These are phyloP conservation scores for Candida labiduridarum DNA, from an alignment of 1,139 yeast species.

Conservation along the genomic window DNA sequence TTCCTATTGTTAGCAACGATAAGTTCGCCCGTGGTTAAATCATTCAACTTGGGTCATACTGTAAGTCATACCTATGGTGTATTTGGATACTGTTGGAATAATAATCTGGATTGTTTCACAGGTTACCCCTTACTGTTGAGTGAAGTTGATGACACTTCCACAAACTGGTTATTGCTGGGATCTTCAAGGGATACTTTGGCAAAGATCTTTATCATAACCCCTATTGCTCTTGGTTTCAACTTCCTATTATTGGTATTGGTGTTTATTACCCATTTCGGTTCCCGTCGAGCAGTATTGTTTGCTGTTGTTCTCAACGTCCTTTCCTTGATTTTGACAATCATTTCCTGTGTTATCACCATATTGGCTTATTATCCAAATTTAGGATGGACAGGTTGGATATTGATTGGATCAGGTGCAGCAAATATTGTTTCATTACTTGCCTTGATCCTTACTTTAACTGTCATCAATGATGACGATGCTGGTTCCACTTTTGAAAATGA, in stretches of 20 bases:
- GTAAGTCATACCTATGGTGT: constrained; percentile 72
- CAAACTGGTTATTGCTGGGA: constrained; percentile 28
- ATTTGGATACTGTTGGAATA: constrained; percentile 69
- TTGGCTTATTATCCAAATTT: constrained; percentile 64
- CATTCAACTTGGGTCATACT: constrained; percentile 41
- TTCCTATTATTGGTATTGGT: constrained; percentile 45
- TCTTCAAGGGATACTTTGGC: constrained; percentile 66
- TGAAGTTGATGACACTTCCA: constrained; percentile 6
- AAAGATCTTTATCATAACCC: constrained; percentile 73
- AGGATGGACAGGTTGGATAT: constrained; percentile 70
- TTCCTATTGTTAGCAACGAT: constrained; percentile 55
- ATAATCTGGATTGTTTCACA: constrained; percentile 51
- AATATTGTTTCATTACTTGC: constrained; percentile 40
- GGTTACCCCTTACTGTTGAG: constrained; percentile 37
- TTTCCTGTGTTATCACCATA: constrained; percentile 56
- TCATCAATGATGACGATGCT: constrained; percentile 25
- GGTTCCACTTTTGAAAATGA: constrained; percentile 9
- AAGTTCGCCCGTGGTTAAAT: constrained; percentile 46
- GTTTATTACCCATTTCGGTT: constrained; percentile 29
- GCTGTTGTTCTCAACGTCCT: constrained; percentile 39
- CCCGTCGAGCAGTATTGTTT: constrained; percentile 21
- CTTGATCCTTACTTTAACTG: constrained; percentile 26
- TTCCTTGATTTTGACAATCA: constrained; percentile 52
- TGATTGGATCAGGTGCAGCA: constrained; percentile 65
- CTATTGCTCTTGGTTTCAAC: constrained; percentile 81